Conservation (phyloP, 225 moss, liverwort and hornwort genomes). For the Neckera pumila region DNA sequence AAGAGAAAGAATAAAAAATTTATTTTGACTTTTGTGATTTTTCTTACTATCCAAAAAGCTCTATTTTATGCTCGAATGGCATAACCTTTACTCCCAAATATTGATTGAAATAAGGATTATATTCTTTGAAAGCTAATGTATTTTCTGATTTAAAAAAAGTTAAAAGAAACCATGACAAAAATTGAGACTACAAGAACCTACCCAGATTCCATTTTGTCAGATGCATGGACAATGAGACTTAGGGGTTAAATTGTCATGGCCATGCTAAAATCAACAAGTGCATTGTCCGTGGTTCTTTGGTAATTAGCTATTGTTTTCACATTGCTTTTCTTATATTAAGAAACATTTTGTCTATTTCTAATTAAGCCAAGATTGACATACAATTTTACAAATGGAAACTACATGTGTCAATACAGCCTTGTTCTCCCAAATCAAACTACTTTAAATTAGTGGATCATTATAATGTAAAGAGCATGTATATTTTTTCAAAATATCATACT, state of each 20-base stretch:
- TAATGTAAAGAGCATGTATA: not conserved
- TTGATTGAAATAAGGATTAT: not conserved
- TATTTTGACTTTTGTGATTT: not conserved
- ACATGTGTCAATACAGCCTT: not conserved
- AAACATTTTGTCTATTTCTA: not conserved
- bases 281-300: not conserved
- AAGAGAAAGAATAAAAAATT: too few relatives aligned
- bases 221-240: too few relatives aligned
- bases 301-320: not conserved
- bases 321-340: not conserved
- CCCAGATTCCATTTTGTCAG: not conserved
- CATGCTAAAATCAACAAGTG: not conserved
- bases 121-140: too few relatives aligned
- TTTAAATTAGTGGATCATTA: not conserved
- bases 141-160: too few relatives aligned
- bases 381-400: not conserved
- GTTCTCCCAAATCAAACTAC: not conserved
- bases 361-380: not conserved
- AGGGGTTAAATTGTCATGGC: not conserved
- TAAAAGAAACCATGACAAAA: fast-evolving
- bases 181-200: fast-evolving
- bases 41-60: fast-evolving
- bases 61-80: not conserved
- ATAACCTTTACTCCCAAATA: not conserved
- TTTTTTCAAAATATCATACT: not conserved